A percentile compares a stretch with the other conserved stretches of the same genome.
phyloP scores from a whole-genome alignment of 805 yeast species.

The Ogataea minuta region DNA sequence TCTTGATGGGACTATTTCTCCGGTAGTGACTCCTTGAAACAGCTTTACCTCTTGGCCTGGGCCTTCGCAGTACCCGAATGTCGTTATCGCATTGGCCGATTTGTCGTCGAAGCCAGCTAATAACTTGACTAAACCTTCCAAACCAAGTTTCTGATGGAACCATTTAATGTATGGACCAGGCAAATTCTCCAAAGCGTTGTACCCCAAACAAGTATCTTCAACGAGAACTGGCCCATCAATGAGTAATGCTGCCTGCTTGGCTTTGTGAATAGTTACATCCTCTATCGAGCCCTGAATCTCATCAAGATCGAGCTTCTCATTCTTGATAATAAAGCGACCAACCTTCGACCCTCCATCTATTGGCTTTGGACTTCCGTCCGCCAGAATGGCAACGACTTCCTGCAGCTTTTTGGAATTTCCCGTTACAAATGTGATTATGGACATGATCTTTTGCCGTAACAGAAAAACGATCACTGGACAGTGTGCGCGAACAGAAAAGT shows the following conservation, averaged over 20 bases:
- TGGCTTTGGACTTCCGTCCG: constrained; percentile 33
- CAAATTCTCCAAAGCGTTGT: constrained; percentile 69
- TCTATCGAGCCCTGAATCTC: constrained; percentile 89
- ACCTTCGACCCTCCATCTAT: constrained; percentile 36
- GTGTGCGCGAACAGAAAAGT: constrained; percentile 1
- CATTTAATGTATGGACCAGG: constrained; percentile 94
- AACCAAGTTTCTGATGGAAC: constrained; percentile 78
- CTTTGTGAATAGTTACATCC: constrained; percentile 79
- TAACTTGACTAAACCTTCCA: constrained; percentile 74
- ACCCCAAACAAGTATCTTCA: constrained; percentile 91
- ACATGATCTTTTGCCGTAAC: constrained; percentile 12
- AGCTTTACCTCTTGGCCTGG: constrained; percentile 69
- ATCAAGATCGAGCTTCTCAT: constrained; percentile 72
- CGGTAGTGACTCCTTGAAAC: constrained; percentile 84
- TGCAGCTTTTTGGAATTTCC: constrained; percentile 86
- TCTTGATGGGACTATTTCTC: constrained; percentile 70
- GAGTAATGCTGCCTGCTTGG: constrained; percentile 64
- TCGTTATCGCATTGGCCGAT: constrained; percentile 83
- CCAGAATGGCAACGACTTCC: constrained; percentile 77
- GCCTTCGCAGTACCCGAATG: constrained; percentile 87
- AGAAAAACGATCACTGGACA: background rate
- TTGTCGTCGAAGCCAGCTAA: constrained; percentile 80
- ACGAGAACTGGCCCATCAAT: constrained; percentile 81
- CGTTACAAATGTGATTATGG: constrained; percentile 41
- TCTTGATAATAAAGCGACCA: constrained; percentile 53